Evolutionary conservation across 805 yeast species (phyloP).

Genomic region (Yarrowia keelungensis): DNA sequence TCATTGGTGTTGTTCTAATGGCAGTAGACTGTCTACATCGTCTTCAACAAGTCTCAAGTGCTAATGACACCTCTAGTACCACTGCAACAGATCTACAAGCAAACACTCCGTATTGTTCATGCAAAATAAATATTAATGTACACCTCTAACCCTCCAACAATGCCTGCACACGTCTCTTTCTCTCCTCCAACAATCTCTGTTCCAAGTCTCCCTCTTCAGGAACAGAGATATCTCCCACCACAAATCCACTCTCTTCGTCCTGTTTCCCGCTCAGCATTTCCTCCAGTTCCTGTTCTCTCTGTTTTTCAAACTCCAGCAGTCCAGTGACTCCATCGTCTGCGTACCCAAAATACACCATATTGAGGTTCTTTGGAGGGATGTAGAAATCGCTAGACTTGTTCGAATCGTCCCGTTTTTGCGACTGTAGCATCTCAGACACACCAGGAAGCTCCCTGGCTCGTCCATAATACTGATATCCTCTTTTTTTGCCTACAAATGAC

Average conservation of each 20-base stretch:
- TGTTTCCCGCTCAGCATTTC: constrained; percentile 22
- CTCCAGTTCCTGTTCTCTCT: constrained; percentile 9
- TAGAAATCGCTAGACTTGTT: constrained; percentile 40
- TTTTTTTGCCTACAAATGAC: constrained; percentile 46
- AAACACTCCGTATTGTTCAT: no score
- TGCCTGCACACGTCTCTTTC: constrained; percentile 9
- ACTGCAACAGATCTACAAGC: no score
- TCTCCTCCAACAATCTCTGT: constrained; percentile 9
- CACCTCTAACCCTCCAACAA: constrained; percentile 1
- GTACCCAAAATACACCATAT: constrained; percentile 48
- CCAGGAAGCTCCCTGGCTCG: constrained; percentile 83
- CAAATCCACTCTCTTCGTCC: not conserved
- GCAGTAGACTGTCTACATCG: no score
- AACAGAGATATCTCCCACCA: constrained; percentile 19
- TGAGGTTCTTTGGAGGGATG: constrained; percentile 41
- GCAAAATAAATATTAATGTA: constrained; percentile 11
- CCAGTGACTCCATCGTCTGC: constrained; percentile 43
- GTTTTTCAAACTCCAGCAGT: constrained; percentile 23
- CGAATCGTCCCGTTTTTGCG: constrained; percentile 45
- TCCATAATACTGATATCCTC: constrained; percentile 79
- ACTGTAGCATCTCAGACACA: constrained; percentile 59
- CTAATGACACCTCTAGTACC: no score
- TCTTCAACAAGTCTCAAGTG: no score
- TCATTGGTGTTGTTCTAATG: no score
- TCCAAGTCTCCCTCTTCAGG: constrained; percentile 8